Evolutionary conservation across 257 asterid genomes (phyloP), one percentile per base, ranked within the genome.

Genomic region (Solanum phureja): DNA sequence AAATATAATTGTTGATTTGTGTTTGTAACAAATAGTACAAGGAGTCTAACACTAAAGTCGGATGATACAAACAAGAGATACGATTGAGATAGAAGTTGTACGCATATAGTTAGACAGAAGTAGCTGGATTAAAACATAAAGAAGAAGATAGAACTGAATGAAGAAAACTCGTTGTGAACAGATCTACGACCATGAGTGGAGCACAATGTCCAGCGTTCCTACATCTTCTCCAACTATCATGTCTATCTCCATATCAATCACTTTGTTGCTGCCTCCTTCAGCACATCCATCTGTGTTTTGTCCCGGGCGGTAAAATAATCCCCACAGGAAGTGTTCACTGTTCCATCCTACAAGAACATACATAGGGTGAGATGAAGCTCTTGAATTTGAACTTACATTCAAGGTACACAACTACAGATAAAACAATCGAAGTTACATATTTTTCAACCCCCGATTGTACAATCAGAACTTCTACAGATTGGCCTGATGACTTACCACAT

Each of bases 111-210:
- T 52, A 18, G n/a, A 52, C 9, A 52, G n/a, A 52, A 52, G 62
- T 52, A 52, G 62, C 1, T 0, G 0, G 4, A 18, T 7, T 18
- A 6, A 52, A 16, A 2, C 0, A 46, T 2, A 46, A 4, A 12
- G 19, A 46, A 46, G 1, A 13, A 18, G n/a, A 16, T 16, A 52
- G 8, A 52, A 52, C n/a, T 16, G 10, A 52, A 52, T 2, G 62
- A 52, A 52, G n/a, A 18, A 52, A 52, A 52, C n/a, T 52, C 21
- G 4, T 18, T 18, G 10, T 18, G 62, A 18, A 52, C 8, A 52
- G 62, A 52, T 52, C 10, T 18, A 52, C n/a, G 0, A 52, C n/a
- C 62, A 52, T 52, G 62, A 52, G n/a, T 18, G n/a, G 3, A 52
- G 62, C 0, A 52, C 23, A 52, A 16, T 52, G 23, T 52, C 62